phyloP scores from a whole-genome alignment of 2,329 filamentous ascomycete genomes.

The Phaeomoniella chlamydospora region DNA sequence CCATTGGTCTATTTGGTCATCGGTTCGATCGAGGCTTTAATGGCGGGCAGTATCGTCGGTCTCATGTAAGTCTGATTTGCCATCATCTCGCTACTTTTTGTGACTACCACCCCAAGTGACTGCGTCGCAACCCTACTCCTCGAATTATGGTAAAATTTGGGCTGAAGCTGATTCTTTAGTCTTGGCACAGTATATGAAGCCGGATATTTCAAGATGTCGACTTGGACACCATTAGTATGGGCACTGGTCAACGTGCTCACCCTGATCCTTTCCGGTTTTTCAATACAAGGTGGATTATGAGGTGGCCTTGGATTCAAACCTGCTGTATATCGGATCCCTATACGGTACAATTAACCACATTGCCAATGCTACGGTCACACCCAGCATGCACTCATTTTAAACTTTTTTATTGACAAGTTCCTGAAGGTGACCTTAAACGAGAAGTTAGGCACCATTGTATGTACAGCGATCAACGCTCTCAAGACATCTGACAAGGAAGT shows the following conservation, averaged over 20 bases:
- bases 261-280: constrained; percentile 75
- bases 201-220: constrained; percentile 81
- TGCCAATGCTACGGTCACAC: not conserved
- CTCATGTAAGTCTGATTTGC: constrained; percentile 46
- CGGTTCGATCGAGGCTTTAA: constrained; percentile 59
- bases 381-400: not conserved
- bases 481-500: too few relatives aligned
- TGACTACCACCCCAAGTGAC: not conserved
- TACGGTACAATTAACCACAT: not conserved
- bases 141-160: not conserved
- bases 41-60: constrained; percentile 71
- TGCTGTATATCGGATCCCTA: too few relatives aligned
- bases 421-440: not conserved
- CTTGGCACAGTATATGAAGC: constrained; percentile 67
- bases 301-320: too few relatives aligned
- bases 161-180: constrained; percentile 24
- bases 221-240: constrained; percentile 88
- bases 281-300: constrained; percentile 79
- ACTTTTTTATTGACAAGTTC: not conserved
- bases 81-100: not conserved
- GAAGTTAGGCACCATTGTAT: not conserved
- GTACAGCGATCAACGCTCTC: not conserved
- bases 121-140: not conserved
- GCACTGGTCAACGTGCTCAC: constrained; percentile 70
- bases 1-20: constrained; percentile 57